These are phyloP conservation scores for Martensiomyces pterosporus DNA, from an alignment of 192 early-diverging fungal genomes.

Conservation along the genomic window DNA sequence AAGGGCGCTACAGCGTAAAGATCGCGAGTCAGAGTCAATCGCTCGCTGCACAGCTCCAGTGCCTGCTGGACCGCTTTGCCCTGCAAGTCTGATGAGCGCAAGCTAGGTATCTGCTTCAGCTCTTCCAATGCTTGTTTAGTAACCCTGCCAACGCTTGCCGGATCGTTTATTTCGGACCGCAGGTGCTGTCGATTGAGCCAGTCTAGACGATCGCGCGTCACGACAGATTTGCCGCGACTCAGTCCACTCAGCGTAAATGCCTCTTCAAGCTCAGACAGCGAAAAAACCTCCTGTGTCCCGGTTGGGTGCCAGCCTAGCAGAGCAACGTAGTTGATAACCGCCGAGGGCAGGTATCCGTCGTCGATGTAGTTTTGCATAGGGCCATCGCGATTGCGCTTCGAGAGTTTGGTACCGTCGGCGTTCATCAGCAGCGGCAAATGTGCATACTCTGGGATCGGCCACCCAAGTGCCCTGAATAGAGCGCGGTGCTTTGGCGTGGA, in stretches of 20 bases:
- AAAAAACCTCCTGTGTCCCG: slow-evolving; percentile 59
- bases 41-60: slow-evolving; percentile 23
- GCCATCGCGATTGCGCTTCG: slow-evolving; percentile 79
- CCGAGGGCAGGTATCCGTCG: slow-evolving; percentile 78
- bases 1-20: slow-evolving; percentile 23
- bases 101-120: background rate
- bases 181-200: slow-evolving; percentile 50
- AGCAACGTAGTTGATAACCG: slow-evolving; percentile 84
- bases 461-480: slow-evolving; percentile 78
- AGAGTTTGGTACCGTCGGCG: slow-evolving; percentile 75
- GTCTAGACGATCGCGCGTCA: slow-evolving; percentile 39
- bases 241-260: slow-evolving; percentile 33
- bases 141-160: slow-evolving; percentile 3
- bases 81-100: background rate
- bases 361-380: slow-evolving; percentile 68
- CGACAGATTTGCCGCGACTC: slow-evolving; percentile 42
- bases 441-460: slow-evolving; percentile 72
- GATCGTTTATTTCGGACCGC: slow-evolving; percentile 16
- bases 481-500: slow-evolving; percentile 90
- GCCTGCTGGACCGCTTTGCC: slow-evolving; percentile 10
- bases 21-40: slow-evolving; percentile 28
- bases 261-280: slow-evolving; percentile 38
- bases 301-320: slow-evolving; percentile 75
- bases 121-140: slow-evolving; percentile 9
- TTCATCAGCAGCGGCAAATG: slow-evolving; percentile 89